A percentile compares a stretch with the other conserved stretches of the same genome.
Evolutionary conservation across 163 green algal species (phyloP).

Genomic region (Volvox carteri): DNA sequence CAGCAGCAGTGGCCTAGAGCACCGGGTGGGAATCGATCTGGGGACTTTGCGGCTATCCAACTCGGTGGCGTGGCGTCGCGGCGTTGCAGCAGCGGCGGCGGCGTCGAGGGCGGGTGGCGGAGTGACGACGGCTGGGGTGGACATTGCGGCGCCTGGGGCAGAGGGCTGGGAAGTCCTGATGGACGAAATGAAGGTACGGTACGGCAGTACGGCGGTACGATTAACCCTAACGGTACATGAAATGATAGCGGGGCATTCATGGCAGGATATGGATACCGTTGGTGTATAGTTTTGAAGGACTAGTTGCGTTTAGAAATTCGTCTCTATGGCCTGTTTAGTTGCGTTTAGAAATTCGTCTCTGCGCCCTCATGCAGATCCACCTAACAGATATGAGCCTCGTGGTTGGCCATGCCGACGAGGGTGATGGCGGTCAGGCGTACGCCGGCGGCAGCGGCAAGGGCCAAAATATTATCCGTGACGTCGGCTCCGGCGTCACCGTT

Average conservation of each 20-base stretch:
- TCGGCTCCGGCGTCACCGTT: conserved; percentile 61
- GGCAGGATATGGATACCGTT: too few relatives aligned
- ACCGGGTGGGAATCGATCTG: conserved; percentile 80
- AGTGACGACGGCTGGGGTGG: not conserved
- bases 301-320: too few relatives aligned
- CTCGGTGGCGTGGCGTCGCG: conserved; percentile 63
- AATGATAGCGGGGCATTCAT: too few relatives aligned
- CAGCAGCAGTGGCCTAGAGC: conserved; percentile 50
- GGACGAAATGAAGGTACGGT: conserved; percentile 64
- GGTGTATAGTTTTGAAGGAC: too few relatives aligned
- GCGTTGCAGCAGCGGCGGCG: not conserved
- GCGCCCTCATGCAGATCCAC: conserved; percentile 58
- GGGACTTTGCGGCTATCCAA: conserved; percentile 78
- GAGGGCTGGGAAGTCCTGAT: conserved; percentile 59
- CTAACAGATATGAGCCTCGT: conserved; percentile 58
- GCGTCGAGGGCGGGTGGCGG: conserved; percentile 1
- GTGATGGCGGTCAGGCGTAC: not conserved
- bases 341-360: too few relatives aligned
- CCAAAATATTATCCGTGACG: conserved; percentile 81
- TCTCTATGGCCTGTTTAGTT: too few relatives aligned
- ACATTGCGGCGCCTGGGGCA: conserved; percentile 23
- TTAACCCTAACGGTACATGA: too few relatives aligned
- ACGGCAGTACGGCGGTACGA: too few relatives aligned
- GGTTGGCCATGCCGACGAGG: conserved; percentile 22
- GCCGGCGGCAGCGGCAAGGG: conserved; percentile 48